A percentile compares a stretch with the other conserved stretches of the same genome.
Evolutionary conservation across 805 yeast species (phyloP).

Genomic region (Candida sithepensis): DNA sequence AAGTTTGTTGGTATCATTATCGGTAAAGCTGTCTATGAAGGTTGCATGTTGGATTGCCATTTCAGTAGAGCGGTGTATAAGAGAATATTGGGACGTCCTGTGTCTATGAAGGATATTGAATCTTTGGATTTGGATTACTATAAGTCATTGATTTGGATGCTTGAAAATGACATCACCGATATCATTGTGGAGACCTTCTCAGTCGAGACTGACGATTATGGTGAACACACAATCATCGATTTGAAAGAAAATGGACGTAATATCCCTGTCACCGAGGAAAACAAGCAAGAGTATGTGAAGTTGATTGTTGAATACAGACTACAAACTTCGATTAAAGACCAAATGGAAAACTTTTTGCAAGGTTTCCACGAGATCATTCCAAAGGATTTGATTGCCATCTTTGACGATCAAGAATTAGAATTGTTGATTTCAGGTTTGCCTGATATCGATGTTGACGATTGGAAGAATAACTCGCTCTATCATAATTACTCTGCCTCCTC

Average conservation of each 20-base stretch:
- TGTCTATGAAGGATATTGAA: conserved; percentile 90
- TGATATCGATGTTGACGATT: conserved; percentile 91
- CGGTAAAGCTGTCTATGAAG: conserved; percentile 91
- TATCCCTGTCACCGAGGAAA: conserved; percentile 83
- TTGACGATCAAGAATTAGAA: conserved; percentile 95
- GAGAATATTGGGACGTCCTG: conserved; percentile 71
- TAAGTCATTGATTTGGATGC: conserved; percentile 91
- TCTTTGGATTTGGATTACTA: conserved; percentile 88
- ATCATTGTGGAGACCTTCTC: conserved; percentile 92
- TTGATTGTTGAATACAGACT: conserved; percentile 83
- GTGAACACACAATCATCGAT: conserved; percentile 81
- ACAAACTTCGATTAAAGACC: conserved; percentile 78
- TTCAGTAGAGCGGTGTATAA: conserved; percentile 95
- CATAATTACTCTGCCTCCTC: conserved; percentile 79
- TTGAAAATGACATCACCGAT: conserved; percentile 44
- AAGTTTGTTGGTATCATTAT: conserved; percentile 91
- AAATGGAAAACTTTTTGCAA: conserved; percentile 75
- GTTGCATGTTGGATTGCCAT: conserved; percentile 85
- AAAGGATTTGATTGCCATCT: conserved; percentile 74
- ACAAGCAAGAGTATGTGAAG: conserved; percentile 85
- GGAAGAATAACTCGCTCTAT: conserved; percentile 84
- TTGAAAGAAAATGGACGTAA: conserved; percentile 78
- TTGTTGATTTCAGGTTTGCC: conserved; percentile 91
- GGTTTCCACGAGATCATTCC: conserved; percentile 94
- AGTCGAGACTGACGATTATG: conserved; percentile 90